Conservation (phyloP, 2,329 filamentous ascomycete genomes). For the Dothistroma septosporum region DNA sequence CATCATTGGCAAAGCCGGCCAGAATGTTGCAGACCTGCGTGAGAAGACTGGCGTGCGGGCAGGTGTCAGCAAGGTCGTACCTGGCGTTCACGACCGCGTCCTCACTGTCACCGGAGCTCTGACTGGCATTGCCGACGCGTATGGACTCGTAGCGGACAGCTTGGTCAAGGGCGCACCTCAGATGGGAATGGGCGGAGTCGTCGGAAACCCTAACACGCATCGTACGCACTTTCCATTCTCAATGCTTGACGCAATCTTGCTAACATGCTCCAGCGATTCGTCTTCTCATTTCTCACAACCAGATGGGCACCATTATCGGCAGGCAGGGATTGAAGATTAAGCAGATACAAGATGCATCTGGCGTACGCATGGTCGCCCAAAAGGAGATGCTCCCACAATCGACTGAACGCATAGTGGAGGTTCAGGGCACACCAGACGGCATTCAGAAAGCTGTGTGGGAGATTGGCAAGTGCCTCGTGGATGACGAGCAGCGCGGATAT, state of each 20-base stretch:
- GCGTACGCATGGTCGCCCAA: constrained; percentile 97
- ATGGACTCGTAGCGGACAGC: constrained; percentile 86
- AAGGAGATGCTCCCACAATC: constrained; percentile 99
- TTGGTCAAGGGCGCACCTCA: constrained; percentile 89
- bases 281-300: constrained; percentile 97
- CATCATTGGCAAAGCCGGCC: constrained; percentile 97
- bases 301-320: constrained; percentile 99
- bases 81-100: constrained; percentile 94
- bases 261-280: constrained; percentile 68
- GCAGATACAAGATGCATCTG: constrained; percentile 94
- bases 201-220: constrained; percentile 85
- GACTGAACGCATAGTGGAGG: constrained; percentile 94
- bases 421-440: constrained; percentile 89
- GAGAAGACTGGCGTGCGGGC: constrained; percentile 98
- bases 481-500: constrained; percentile 95
- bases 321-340: constrained; percentile 97
- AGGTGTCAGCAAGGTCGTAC: constrained; percentile 97
- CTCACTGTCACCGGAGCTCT: constrained; percentile 90
- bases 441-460: constrained; percentile 98
- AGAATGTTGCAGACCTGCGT: constrained; percentile 94
- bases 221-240: constrained; percentile 59
- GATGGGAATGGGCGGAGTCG: constrained; percentile 91
- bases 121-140: constrained; percentile 84
- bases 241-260: constrained; percentile 21
- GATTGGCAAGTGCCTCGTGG: constrained; percentile 96